These are phyloP conservation scores for Colletotrichum sp. DNA, from an alignment of 2,329 filamentous ascomycete genomes.

Conservation along the genomic window DNA sequence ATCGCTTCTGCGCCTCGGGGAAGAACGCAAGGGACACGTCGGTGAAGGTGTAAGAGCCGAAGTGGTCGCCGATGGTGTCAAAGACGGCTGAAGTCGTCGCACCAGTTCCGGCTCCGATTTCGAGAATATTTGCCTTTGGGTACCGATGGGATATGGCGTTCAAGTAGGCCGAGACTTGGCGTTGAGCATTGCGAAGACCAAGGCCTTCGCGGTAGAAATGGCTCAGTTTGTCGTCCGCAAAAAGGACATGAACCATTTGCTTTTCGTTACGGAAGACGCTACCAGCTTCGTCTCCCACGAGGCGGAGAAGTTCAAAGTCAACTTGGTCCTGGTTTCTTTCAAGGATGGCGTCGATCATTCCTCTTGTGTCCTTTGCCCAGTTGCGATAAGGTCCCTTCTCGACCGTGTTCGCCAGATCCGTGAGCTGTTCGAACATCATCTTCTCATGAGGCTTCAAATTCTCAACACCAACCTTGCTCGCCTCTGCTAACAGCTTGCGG, in stretches of 20 bases:
- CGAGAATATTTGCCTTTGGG: conserved; percentile 37
- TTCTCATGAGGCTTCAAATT: not conserved
- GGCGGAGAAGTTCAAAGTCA: not conserved
- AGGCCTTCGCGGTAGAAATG: not conserved
- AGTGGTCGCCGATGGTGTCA: conserved; percentile 15
- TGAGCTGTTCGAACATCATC: not conserved
- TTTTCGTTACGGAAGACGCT: not conserved
- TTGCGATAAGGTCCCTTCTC: not conserved
- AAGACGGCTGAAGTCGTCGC: conserved; percentile 31
- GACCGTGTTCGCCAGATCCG: not conserved
- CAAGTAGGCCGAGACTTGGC: conserved; percentile 17
- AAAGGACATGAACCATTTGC: not conserved
- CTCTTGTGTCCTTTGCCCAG: not conserved
- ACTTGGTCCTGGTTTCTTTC: not conserved
- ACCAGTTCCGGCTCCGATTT: conserved; percentile 40
- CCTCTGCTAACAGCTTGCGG: not conserved
- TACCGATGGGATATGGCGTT: conserved; percentile 30
- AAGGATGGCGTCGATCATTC: not conserved
- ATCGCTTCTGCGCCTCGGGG: conserved; percentile 29
- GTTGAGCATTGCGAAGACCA: not conserved
- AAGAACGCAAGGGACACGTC: conserved; percentile 34
- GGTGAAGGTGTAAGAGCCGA: conserved; percentile 21
- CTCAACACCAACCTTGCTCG: not conserved
- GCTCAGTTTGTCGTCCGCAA: not conserved
- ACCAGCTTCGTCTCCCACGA: not conserved